Percentiles rank a stretch among this genome's conserved stretches.
phyloP scores from a whole-genome alignment of 352 stramenopile species.

The Phytophthora colocasiae region DNA sequence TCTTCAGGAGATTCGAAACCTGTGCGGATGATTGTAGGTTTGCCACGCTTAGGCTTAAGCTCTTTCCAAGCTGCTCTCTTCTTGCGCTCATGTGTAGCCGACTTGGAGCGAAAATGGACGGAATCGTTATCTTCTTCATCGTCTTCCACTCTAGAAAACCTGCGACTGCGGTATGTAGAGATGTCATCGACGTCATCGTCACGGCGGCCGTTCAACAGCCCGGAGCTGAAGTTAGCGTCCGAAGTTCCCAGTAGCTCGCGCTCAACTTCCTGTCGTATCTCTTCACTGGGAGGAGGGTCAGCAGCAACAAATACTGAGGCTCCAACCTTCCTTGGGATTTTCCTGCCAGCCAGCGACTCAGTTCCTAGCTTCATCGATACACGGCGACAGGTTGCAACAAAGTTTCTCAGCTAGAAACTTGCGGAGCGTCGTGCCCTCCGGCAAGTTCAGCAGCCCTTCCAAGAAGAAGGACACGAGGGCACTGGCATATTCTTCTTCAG shows the following conservation, averaged over 20 bases:
- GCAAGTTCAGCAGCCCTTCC: conserved; percentile 53
- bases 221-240: conserved; percentile 45
- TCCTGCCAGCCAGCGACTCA: conserved; percentile 60
- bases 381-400: conserved; percentile 64
- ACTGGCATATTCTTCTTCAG: conserved; percentile 71
- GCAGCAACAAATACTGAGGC: conserved; percentile 64
- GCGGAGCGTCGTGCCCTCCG: conserved; percentile 67
- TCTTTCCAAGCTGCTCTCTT: conserved; percentile 14
- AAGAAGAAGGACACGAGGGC: conserved; percentile 76
- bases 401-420: conserved; percentile 77
- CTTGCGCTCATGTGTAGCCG: conserved; percentile 14
- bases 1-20: conserved; percentile 74
- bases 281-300: conserved; percentile 40
- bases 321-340: conserved; percentile 75
- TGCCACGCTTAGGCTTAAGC: conserved; percentile 39
- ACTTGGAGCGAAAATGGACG: conserved; percentile 1
- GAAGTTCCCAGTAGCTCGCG: conserved; percentile 45
- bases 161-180: conserved; percentile 13
- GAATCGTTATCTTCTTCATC: conserved; percentile 13
- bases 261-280: conserved; percentile 43
- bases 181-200: conserved; percentile 11
- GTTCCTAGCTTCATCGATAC: conserved; percentile 81
- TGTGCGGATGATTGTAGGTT: conserved; percentile 77
- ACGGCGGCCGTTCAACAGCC: conserved; percentile 10
- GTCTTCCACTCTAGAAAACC: conserved; percentile 19